Conservation (phyloP, 2,329 filamentous ascomycete species). For the Phyllosticta citriasiana region DNA sequence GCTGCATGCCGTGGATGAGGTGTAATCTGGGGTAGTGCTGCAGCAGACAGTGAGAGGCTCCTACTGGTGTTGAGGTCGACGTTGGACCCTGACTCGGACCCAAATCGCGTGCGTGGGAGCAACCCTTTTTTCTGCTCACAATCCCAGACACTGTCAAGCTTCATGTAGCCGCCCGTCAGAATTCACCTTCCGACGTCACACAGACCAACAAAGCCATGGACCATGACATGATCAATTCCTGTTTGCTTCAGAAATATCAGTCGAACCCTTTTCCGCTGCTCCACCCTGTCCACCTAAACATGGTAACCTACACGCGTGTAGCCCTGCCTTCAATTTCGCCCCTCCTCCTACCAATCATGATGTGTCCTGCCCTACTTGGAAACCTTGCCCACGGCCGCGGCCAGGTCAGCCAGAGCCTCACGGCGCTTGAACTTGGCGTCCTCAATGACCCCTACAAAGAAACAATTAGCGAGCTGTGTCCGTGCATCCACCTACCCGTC, state of each 20-base stretch:
- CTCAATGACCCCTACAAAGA: constrained; percentile 52
- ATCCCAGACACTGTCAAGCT: background rate
- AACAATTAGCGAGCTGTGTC: constrained; percentile 6
- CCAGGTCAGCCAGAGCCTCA: constrained; percentile 58
- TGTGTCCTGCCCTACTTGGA: background rate
- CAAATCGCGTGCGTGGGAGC: background rate
- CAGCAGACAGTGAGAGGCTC: background rate
- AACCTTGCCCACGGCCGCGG: constrained; percentile 33
- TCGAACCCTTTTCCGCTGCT: background rate
- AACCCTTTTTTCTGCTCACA: background rate
- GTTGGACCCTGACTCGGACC: background rate
- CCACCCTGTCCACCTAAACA: background rate
- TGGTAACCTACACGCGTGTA: background rate
- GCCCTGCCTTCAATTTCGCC: constrained; percentile 3
- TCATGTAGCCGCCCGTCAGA: background rate
- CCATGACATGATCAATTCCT: background rate
- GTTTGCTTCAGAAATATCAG: background rate
- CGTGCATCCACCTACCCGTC: background rate
- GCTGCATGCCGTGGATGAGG: background rate
- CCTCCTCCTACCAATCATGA: background rate
- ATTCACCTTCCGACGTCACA: background rate
- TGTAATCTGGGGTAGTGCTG: background rate
- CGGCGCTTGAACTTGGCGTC: constrained; percentile 69
- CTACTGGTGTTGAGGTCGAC: background rate
- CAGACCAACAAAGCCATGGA: background rate